Base-by-base conservation (phyloP, 2,329 filamentous ascomycete species). In the Fusarium sacchari region DNA sequence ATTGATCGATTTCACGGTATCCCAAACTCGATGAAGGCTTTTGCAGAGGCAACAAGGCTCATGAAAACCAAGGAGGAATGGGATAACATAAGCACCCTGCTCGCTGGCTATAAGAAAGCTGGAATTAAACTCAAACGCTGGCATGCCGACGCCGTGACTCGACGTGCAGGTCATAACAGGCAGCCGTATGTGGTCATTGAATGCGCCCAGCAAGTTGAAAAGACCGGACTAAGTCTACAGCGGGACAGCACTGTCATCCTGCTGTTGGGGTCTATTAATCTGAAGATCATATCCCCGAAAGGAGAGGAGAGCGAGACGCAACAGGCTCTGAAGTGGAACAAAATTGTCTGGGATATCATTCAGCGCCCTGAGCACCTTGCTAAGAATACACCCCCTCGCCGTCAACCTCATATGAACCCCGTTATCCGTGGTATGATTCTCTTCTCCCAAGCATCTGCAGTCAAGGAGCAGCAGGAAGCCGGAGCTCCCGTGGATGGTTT, bases 61-160 rank as follows among this genome's bases (percentile, higher is more conserved):
- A 90, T 90, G 85, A 69, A 83, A 50, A 86, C 84, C 11, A 77
- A 77, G 43, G 82, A 82, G 20, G 88, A 90, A 81, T 89, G 86
- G 81, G 79, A 79, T 32, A 89, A 90, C 82, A 80, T 90, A 34
- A 82, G 79, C 26, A 85, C 84, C 1, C 81, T 90, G 47, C 83
- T 90, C 44, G 84, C 88, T 63, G 88, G 88, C 53, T 83, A 86
- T 76, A 78, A 81, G 65, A 83, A 84, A 67, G 83, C 85, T 39
- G 78, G 81, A 36, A 83, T 84, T 69, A 81, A 78, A 64, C 77
- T 88, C 30, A 69, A 74, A 28, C 56, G 67, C 6, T 30, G 60
- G 17, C 79, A 86, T 73, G 82, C 81, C 70, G 77, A 76, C 58
- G 83, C 82, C 77, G 79, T 88, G 55, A 74, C 86, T 39, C 83